Percentiles rank a stretch among this genome's conserved stretches.
These are phyloP conservation scores for Lachnellula hyalina DNA, from an alignment of 2,329 filamentous ascomycete genomes.

Conservation along the genomic window DNA sequence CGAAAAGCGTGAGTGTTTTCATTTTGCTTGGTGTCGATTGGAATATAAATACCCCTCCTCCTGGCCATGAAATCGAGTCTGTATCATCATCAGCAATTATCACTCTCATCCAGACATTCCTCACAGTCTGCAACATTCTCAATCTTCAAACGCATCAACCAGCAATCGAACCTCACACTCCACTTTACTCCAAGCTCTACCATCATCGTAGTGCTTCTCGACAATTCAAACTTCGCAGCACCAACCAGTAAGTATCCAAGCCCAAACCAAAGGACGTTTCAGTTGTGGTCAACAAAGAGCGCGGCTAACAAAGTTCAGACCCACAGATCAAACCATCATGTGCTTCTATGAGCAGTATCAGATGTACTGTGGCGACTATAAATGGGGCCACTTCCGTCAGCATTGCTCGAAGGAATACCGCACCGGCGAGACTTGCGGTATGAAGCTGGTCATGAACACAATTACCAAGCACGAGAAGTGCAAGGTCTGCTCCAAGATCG, in stretches of 20 bases:
- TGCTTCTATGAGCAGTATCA: constrained; percentile 93
- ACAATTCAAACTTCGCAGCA: constrained; percentile 5
- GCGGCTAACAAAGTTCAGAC: constrained; percentile 15
- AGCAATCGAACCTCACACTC: constrained; percentile 2
- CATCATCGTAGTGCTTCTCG: background rate
- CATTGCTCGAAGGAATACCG: constrained; percentile 94
- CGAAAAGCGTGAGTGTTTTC: background rate
- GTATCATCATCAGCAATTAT: constrained; percentile 24
- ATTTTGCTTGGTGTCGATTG: background rate
- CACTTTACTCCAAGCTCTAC: background rate
- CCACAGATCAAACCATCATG: constrained; percentile 51
- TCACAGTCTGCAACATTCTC: constrained; percentile 11
- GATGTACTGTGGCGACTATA: constrained; percentile 85
- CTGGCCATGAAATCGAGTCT: constrained; percentile 8
- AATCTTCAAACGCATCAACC: constrained; percentile 11
- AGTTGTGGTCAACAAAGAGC: constrained; percentile 8
- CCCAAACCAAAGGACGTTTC: constrained; percentile 13
- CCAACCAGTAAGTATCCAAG: constrained; percentile 23
- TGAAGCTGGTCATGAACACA: constrained; percentile 81
- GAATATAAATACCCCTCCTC: constrained; percentile 25
- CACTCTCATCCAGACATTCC: constrained; percentile 16
- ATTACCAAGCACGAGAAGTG: constrained; percentile 57
- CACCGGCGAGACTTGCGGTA: constrained; percentile 91
- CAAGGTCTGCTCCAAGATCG: constrained; percentile 82
- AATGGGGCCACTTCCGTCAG: constrained; percentile 88